These are phyloP conservation scores for Vanrija sp. DNA, from an alignment of 1,284 basidiomycete species.

Conservation along the genomic window DNA sequence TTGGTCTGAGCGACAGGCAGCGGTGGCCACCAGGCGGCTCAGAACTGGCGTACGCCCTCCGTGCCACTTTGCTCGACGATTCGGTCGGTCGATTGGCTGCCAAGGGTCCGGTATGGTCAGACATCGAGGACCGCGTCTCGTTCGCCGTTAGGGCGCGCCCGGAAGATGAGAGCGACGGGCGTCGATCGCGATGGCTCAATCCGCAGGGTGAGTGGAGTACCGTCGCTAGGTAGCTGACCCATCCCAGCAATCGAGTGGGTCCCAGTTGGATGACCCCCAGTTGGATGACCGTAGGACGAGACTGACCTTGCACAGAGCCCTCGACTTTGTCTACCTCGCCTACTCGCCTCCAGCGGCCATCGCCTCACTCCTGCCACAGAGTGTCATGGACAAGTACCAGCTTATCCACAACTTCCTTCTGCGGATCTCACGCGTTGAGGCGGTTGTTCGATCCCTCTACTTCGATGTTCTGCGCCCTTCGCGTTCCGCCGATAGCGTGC, in stretches of 20 bases:
- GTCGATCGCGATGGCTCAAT: slow-evolving; percentile 69
- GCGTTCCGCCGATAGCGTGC: slow-evolving; percentile 3
- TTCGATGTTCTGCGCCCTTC: slow-evolving; percentile 43
- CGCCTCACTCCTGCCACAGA: slow-evolving; percentile 63
- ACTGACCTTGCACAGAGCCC: slow-evolving; percentile 55
- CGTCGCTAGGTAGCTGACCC: neutral
- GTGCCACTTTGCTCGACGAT: slow-evolving; percentile 48
- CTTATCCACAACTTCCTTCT: slow-evolving; percentile 72
- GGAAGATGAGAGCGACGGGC: slow-evolving; percentile 52
- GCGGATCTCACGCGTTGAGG: slow-evolving; percentile 70
- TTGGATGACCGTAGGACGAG: neutral
- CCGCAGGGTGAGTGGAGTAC: slow-evolving; percentile 49
- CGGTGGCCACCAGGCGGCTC: slow-evolving; percentile 80
- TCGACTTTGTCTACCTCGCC: slow-evolving; percentile 82
- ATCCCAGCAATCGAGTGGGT: slow-evolving; percentile 62
- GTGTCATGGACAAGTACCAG: slow-evolving; percentile 76
- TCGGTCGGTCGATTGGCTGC: slow-evolving; percentile 4
- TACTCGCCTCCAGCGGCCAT: slow-evolving; percentile 74
- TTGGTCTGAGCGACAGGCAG: slow-evolving; percentile 62
- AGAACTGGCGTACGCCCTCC: slow-evolving; percentile 72
- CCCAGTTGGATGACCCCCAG: slow-evolving; percentile 50
- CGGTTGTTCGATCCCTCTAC: slow-evolving; percentile 63
- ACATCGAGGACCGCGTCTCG: slow-evolving; percentile 71
- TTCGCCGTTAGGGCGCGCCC: slow-evolving; percentile 71
- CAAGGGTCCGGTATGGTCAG: slow-evolving; percentile 51